Evolutionary conservation across 768 basidiomycete species (phyloP), one percentile per base, ranked within the genome.

Genomic region (Boletus subcaerulescens): DNA sequence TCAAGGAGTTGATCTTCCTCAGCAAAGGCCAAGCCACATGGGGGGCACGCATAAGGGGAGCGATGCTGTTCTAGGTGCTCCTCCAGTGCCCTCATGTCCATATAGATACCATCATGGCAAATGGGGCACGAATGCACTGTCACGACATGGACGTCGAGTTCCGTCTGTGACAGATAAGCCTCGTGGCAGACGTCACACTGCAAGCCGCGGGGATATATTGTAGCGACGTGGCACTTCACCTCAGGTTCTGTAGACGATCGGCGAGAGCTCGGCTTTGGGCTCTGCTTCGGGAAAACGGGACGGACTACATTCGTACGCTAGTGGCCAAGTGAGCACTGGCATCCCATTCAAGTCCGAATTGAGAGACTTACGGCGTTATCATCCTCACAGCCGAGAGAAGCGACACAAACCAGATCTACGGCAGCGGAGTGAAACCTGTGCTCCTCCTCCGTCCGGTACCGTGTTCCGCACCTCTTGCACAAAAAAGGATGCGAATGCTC

Each of bases 331-430:
- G 29, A 68, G 52, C 29, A 57, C 41, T 8, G 17, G 22, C n/a
- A 42, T 35, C 22, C 47, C 38, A 38, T 32, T 41, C 29, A 53
- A 57, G 39, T 44, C 50, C 54, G 48, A 58, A 45, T 45, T 22
- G 12, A 4, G 24, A 24, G 33, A 58, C 70, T 58, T 52, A 76
- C 78, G 53, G 62, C 56, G 13, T 49, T 52, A 31, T 73, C 68
- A 48, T 74, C 71, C 50, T 73, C 72, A 42, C 76, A 74, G 18
- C 76, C 75, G 0, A 58, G 44, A 26, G 77, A 79, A 35, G 45
- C 12, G 22, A 44, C 22, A 52, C 77, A 78, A 13, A 67, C 62
- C 0, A 76, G 75, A 45, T 68, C 60, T 4, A 74, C 71, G 12
- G 72, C 67, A 33, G 58, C 60, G 48, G 77, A 78, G 56, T 81